A percentile compares a stretch with the other conserved stretches of the same genome.
These are phyloP conservation scores for Psophocarpus tetragonolobus DNA, from an alignment of 306 rosid species.

Conservation along the genomic window DNA sequence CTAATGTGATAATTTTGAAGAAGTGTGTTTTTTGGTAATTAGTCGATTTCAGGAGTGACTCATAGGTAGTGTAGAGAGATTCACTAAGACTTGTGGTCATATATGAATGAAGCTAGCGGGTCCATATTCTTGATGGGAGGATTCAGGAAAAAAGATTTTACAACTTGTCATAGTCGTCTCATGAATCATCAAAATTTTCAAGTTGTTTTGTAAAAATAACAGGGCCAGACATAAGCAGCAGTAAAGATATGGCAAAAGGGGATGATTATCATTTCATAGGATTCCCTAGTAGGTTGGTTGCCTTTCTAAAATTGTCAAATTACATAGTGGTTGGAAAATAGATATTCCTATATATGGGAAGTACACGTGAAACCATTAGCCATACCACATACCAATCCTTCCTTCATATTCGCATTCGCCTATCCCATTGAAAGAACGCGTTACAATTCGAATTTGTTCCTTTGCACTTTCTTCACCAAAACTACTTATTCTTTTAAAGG, in stretches of 20 bases:
- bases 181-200: conserved; percentile 22
- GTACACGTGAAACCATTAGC: conserved; percentile 36
- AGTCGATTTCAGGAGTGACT: not conserved
- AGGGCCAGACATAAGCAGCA: not conserved
- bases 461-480: conserved; percentile 38
- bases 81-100: conserved; percentile 18
- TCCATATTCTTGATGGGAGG: conserved; percentile 15
- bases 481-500: not conserved
- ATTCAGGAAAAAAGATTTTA: conserved; percentile 17
- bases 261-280: conserved; percentile 39
- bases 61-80: not conserved
- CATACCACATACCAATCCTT: conserved; percentile 26
- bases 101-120: conserved; percentile 14
- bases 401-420: conserved; percentile 34
- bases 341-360: conserved; percentile 41
- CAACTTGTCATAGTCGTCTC: conserved; percentile 31
- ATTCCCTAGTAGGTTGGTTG: conserved; percentile 31
- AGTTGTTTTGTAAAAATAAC: not conserved
- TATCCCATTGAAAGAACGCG: conserved; percentile 18
- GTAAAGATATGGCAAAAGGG: not conserved
- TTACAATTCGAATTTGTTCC: conserved; percentile 39
- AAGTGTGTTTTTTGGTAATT: not conserved
- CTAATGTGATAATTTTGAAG: not conserved
- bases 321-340: conserved; percentile 10
- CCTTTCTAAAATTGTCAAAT: conserved; percentile 30